A percentile compares a stretch with the other conserved stretches of the same genome.
Evolutionary conservation across 257 asterid species (phyloP).

Genomic region (Nicotiana noctiflora): DNA sequence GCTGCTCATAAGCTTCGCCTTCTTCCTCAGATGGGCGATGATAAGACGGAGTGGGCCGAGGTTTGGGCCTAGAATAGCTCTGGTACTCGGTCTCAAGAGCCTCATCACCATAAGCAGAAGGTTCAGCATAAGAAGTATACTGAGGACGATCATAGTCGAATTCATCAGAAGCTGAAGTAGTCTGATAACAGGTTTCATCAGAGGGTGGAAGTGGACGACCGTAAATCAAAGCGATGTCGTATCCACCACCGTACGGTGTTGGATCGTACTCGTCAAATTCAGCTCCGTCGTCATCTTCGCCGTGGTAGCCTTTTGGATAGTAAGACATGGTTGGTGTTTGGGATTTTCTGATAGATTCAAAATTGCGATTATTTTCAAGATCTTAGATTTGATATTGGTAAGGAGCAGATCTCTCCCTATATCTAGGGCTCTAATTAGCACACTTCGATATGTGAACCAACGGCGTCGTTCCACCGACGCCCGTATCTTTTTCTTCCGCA

Average conservation of each 20-base stretch:
- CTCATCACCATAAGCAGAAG: constrained; percentile 69
- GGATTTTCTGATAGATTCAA: not conserved
- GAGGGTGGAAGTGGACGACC: constrained; percentile 80
- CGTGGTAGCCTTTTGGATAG: constrained; percentile 60
- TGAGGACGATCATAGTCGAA: constrained; percentile 82
- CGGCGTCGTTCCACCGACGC: not conserved
- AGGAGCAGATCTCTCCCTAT: not conserved
- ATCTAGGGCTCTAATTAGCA: not conserved
- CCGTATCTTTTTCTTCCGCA: not conserved
- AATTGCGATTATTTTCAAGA: not conserved
- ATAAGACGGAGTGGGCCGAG: constrained; percentile 37
- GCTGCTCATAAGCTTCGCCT: constrained; percentile 20
- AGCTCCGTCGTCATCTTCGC: constrained; percentile 43
- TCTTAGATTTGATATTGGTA: not conserved
- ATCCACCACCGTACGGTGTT: constrained; percentile 90
- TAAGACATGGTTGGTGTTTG: constrained; percentile 48
- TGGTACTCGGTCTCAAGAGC: constrained; percentile 75
- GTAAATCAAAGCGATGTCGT: constrained; percentile 56
- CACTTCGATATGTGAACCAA: not conserved
- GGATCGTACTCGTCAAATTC: constrained; percentile 83
- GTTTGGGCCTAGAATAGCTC: constrained; percentile 63
- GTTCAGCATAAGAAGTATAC: constrained; percentile 57
- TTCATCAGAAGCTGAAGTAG: constrained; percentile 44
- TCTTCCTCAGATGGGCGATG: constrained; percentile 23
- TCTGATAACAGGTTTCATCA: constrained; percentile 65